Evolutionary conservation across 176 grass and related monocot species (phyloP).

Genomic region (barley (Hordeum vulgare)): DNA sequence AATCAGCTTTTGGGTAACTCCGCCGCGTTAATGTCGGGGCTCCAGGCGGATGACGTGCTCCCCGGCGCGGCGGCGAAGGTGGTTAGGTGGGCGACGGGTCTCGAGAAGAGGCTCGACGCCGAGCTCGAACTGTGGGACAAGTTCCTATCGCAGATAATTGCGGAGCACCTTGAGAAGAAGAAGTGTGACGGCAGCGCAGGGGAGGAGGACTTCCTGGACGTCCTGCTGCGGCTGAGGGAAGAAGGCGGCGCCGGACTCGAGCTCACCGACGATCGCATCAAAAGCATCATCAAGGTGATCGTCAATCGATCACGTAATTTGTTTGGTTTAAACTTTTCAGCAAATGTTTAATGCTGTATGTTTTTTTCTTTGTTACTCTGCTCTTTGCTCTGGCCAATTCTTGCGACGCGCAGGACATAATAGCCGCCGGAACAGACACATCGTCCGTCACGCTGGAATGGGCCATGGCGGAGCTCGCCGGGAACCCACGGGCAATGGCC

Average conservation of each 20-base stretch:
- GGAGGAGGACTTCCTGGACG: constrained; percentile 50
- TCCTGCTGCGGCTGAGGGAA: constrained; percentile 35
- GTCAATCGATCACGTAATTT: not conserved
- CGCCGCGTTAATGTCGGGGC: constrained; percentile 13
- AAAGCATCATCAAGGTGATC: constrained; percentile 34
- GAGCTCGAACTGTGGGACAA: constrained; percentile 23
- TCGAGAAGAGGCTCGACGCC: constrained; percentile 38
- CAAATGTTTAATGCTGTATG: not conserved
- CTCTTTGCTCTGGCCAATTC: not conserved
- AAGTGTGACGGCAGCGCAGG: not conserved
- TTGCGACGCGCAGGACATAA: constrained; percentile 39
- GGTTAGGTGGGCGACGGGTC: constrained; percentile 25
- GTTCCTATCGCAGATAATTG: constrained; percentile 31
- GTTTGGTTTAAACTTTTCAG: not conserved
- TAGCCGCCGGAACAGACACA: constrained; percentile 55
- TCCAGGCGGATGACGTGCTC: constrained; percentile 44
- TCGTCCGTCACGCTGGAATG: constrained; percentile 37
- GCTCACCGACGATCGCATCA: constrained; percentile 40
- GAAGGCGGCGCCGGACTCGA: constrained; percentile 23
- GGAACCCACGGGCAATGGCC: constrained; percentile 47
- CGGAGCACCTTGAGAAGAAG: constrained; percentile 36
- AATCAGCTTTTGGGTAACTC: constrained; percentile 28
- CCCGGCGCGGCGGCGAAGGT: constrained; percentile 29
- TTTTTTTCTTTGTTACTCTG: not conserved
- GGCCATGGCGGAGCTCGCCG: constrained; percentile 55